Conservation (phyloP, 345 rosid genomes). For the Lepidium africanum region DNA sequence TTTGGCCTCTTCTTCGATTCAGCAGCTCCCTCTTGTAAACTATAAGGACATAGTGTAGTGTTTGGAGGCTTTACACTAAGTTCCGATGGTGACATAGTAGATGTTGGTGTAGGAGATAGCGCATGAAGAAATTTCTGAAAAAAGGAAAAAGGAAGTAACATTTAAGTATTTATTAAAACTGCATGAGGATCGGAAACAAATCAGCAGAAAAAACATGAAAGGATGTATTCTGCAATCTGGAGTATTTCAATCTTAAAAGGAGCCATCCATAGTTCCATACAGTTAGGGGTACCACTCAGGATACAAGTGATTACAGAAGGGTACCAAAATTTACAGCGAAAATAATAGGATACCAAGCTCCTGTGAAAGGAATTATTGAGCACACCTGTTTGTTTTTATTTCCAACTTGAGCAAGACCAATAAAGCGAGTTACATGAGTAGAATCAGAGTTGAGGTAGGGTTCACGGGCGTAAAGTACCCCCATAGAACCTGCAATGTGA, state of each 20-base stretch:
- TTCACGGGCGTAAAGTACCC: slow-evolving; percentile 77
- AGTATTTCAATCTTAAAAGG: not conserved
- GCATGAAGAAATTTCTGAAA: slow-evolving; percentile 88
- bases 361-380: not conserved
- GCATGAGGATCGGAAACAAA: not conserved
- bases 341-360: not conserved
- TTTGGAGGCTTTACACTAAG: slow-evolving; percentile 61
- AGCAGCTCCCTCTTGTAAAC: slow-evolving; percentile 38
- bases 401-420: slow-evolving; percentile 91
- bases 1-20: slow-evolving; percentile 47
- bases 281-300: not conserved
- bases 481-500: slow-evolving; percentile 85
- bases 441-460: slow-evolving; percentile 71
- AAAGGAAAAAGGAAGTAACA: slow-evolving; percentile 1
- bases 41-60: slow-evolving; percentile 64
- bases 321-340: not conserved
- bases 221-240: not conserved
- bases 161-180: not conserved
- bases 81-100: slow-evolving; percentile 71
- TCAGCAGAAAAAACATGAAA: not conserved
- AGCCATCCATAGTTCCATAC: not conserved
- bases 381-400: slow-evolving; percentile 84
- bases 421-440: slow-evolving; percentile 74
- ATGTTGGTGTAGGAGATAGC: slow-evolving; percentile 71
- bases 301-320: not conserved